Conservation (phyloP, 305 asterid species). For the Fraxinus baroniana region DNA sequence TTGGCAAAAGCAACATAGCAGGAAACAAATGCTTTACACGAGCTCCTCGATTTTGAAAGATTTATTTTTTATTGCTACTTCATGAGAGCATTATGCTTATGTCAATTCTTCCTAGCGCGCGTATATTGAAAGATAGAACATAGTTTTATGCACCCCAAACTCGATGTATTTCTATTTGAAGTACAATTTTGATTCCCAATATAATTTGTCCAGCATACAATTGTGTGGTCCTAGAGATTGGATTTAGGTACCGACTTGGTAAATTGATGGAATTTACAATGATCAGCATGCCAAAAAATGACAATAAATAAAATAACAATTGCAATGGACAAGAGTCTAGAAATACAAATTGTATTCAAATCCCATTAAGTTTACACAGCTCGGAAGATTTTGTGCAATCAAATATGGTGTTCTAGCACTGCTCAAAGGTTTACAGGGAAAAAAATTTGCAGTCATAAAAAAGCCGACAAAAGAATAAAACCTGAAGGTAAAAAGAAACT, state of each 20-base stretch:
- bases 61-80: slow-evolving; percentile 17
- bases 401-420: background rate
- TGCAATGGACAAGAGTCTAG: background rate
- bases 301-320: background rate
- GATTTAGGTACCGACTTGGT: background rate
- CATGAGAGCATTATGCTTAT: background rate
- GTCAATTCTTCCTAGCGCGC: background rate
- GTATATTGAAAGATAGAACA: background rate
- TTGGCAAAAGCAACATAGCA: background rate
- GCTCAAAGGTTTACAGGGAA: slow-evolving; percentile 1
- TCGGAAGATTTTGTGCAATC: background rate
- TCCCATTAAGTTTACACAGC: background rate
- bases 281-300: background rate
- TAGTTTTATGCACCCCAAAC: background rate
- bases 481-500: slow-evolving; percentile 17
- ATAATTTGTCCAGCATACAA: background rate
- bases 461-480: background rate
- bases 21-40: background rate
- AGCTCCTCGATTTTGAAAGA: background rate
- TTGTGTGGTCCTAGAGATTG: background rate
- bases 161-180: background rate
- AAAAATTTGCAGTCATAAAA: background rate
- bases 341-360: background rate
- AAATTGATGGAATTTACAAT: background rate
- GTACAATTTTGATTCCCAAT: background rate